Conservation (phyloP, 164 flowering plant species). For the Pachysandra terminalis region DNA sequence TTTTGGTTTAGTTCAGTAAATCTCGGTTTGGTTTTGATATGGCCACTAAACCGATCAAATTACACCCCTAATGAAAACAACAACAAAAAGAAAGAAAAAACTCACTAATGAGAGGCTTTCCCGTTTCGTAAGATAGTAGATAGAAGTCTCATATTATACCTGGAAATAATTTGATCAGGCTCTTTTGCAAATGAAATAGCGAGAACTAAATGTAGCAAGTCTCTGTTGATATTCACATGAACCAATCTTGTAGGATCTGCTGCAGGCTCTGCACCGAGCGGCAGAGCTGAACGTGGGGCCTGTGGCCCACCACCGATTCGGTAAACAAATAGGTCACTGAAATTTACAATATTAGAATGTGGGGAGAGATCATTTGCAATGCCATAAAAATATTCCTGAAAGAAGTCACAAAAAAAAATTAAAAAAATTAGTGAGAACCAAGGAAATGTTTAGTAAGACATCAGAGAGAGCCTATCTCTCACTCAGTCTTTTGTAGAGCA, state of each 20-base stretch:
- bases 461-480: not conserved
- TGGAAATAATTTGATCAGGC: conserved; percentile 76
- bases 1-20: too few relatives aligned
- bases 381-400: conserved; percentile 95
- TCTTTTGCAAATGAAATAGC: conserved; percentile 96
- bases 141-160: conserved; percentile 35
- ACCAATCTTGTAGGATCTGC: conserved; percentile 67
- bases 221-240: conserved; percentile 64
- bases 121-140: not conserved
- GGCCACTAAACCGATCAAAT: too few relatives aligned
- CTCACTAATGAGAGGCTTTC: not conserved
- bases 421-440: conserved; percentile 2
- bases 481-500: too few relatives aligned
- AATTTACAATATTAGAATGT: conserved; percentile 71
- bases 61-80: too few relatives aligned
- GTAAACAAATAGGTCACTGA: conserved; percentile 67
- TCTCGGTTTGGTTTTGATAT: too few relatives aligned
- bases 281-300: too few relatives aligned
- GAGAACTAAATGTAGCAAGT: conserved; percentile 74
- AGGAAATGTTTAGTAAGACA: not conserved
- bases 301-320: conserved; percentile 96
- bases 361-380: conserved; percentile 75
- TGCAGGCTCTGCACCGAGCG: too few relatives aligned
- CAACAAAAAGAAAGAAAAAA: too few relatives aligned
- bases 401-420: too few relatives aligned